Conservation (phyloP, 2,329 filamentous ascomycete genomes). For the Neonectria ditissima region DNA sequence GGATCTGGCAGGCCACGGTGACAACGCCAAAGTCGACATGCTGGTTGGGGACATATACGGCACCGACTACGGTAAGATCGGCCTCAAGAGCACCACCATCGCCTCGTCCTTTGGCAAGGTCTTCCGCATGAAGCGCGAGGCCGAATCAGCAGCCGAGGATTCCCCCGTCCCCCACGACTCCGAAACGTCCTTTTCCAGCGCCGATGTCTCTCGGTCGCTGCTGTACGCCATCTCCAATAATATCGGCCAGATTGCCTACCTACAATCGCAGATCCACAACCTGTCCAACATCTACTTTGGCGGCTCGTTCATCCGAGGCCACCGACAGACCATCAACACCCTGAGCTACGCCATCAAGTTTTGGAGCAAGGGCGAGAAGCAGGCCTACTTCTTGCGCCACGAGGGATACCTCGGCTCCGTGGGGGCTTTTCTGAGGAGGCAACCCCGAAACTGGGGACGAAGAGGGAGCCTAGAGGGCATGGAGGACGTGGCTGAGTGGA, state of each 20-base stretch:
- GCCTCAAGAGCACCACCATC: conserved; percentile 94
- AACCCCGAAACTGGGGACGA: conserved; percentile 91
- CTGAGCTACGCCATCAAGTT: conserved; percentile 97
- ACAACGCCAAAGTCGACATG: conserved; percentile 95
- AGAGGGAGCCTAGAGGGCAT: conserved; percentile 77
- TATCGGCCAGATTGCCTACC: conserved; percentile 95
- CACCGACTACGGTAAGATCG: conserved; percentile 94
- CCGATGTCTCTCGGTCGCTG: conserved; percentile 90
- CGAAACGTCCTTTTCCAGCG: conserved; percentile 70
- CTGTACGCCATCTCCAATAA: conserved; percentile 98
- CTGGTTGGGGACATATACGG: conserved; percentile 98
- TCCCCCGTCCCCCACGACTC: conserved; percentile 67
- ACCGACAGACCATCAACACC: conserved; percentile 98
- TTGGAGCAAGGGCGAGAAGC: conserved; percentile 93
- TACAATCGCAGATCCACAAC: conserved; percentile 96
- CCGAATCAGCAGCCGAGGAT: conserved; percentile 83
- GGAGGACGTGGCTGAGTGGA: conserved; percentile 49
- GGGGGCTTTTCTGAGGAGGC: conserved; percentile 91
- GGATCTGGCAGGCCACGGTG: conserved; percentile 87
- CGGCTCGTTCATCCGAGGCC: conserved; percentile 94
- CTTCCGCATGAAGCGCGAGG: conserved; percentile 89
- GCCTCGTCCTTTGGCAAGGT: conserved; percentile 98
- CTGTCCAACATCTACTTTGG: conserved; percentile 97
- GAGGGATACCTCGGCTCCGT: conserved; percentile 96
- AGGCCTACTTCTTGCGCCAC: conserved; percentile 95